Conservation (phyloP, 2,329 filamentous ascomycete species). For the Trichophyton simii region DNA sequence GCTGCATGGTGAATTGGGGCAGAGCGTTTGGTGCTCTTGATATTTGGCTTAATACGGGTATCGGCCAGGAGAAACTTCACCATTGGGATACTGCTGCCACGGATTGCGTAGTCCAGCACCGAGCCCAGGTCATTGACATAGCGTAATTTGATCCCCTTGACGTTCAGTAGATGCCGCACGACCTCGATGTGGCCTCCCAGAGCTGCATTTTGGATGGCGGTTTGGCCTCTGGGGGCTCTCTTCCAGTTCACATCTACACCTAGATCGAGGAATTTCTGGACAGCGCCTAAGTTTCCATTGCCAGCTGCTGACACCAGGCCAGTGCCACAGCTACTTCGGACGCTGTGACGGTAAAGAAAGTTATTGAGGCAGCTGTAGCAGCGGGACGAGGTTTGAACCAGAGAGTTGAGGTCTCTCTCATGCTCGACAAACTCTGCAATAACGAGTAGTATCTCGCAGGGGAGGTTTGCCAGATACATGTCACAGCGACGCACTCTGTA, state of each 20-base stretch:
- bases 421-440: not conserved
- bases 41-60: not conserved
- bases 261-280: not conserved
- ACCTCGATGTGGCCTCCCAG: not conserved
- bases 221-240: not conserved
- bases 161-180: not conserved
- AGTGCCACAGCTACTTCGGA: not conserved
- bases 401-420: slow-evolving; percentile 9
- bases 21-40: not conserved
- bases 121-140: not conserved
- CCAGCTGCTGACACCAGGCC: not conserved
- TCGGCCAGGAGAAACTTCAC: not conserved
- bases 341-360: slow-evolving; percentile 11
- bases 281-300: not conserved
- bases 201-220: not conserved
- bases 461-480: not conserved
- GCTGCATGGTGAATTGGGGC: not conserved
- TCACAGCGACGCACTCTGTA: not conserved
- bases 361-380: slow-evolving; percentile 10
- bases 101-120: not conserved
- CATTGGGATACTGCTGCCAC: not conserved
- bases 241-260: not conserved
- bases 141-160: not conserved
- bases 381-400: slow-evolving; percentile 5
- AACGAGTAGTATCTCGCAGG: not conserved